Evolutionary conservation across 108 stramenopile species (phyloP).

Genomic region (Hondaea fermentalgiana): DNA sequence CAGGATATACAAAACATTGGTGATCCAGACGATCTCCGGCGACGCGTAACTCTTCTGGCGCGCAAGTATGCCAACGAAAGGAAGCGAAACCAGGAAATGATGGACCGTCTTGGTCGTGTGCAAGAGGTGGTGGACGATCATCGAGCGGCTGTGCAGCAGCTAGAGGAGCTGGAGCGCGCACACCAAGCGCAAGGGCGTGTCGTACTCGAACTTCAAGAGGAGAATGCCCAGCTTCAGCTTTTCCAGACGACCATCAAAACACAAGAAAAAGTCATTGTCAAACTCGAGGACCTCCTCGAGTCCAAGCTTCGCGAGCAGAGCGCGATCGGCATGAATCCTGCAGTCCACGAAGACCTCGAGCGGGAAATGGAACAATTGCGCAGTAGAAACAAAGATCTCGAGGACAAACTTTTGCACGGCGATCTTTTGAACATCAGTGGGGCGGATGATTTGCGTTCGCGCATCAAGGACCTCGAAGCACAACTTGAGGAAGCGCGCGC

Average conservation of each 20-base stretch:
- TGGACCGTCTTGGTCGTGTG: not conserved
- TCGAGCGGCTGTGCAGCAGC: not conserved
- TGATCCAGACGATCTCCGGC: not conserved
- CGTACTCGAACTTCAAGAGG: not conserved
- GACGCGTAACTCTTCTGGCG: not conserved
- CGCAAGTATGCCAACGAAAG: not conserved
- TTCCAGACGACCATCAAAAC: not conserved
- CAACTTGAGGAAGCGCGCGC: not conserved
- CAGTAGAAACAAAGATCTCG: not conserved
- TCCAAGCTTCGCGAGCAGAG: not conserved
- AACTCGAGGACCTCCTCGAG: not conserved
- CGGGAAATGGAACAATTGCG: not conserved
- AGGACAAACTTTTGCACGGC: not conserved
- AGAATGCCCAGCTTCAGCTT: not conserved
- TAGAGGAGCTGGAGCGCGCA: not conserved
- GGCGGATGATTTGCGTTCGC: not conserved
- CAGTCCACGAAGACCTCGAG: not conserved
- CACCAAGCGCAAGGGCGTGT: not conserved
- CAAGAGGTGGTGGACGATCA: not conserved
- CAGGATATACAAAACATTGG: not conserved
- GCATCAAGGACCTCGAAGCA: not conserved
- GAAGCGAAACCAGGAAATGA: not conserved
- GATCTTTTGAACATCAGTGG: not conserved
- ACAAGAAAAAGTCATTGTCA: not conserved
- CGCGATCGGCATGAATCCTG: not conserved